These are phyloP conservation scores for Wickerhamomyces kurtzmanii DNA, from an alignment of 805 yeast genomes.

Conservation along the genomic window DNA sequence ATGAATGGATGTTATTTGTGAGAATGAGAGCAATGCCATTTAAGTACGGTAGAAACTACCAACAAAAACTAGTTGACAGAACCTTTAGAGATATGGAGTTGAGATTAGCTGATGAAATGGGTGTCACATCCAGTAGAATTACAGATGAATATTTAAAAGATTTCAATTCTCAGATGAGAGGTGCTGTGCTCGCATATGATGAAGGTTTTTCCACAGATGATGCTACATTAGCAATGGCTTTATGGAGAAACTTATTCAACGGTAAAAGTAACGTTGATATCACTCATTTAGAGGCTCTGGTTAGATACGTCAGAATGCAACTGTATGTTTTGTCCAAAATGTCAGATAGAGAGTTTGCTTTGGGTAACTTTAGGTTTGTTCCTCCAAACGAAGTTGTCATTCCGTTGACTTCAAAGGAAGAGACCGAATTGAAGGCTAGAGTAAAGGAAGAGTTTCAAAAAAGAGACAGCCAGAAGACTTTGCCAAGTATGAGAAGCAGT, in stretches of 20 bases:
- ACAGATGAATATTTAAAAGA: constrained; percentile 84
- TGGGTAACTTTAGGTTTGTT: constrained; percentile 79
- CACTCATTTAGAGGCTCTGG: constrained; percentile 76
- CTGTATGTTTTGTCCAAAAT: constrained; percentile 77
- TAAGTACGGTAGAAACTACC: constrained; percentile 80
- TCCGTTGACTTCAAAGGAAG: constrained; percentile 60
- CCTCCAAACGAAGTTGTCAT: constrained; percentile 74
- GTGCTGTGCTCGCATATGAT: constrained; percentile 83
- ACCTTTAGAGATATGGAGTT: constrained; percentile 84
- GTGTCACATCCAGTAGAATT: constrained; percentile 69
- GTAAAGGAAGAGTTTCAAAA: constrained; percentile 41
- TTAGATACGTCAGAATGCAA: constrained; percentile 86
- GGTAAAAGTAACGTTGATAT: constrained; percentile 76
- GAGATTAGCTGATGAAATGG: constrained; percentile 78
- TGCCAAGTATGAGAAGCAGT: constrained; percentile 53
- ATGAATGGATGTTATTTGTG: constrained; percentile 87
- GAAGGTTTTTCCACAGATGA: constrained; percentile 83
- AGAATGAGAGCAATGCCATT: constrained; percentile 96
- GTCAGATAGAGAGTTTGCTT: constrained; percentile 88
- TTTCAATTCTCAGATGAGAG: constrained; percentile 83
- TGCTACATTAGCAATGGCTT: constrained; percentile 64
- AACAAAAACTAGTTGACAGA: constrained; percentile 84
- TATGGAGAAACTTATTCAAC: constrained; percentile 88
- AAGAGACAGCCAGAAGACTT: constrained; percentile 24
- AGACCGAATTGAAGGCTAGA: constrained; percentile 35